Evolutionary conservation across 2,329 filamentous ascomycete genomes (phyloP), one percentile per base, ranked within the genome.

Genomic region (Aspergillus spinulosporus): DNA sequence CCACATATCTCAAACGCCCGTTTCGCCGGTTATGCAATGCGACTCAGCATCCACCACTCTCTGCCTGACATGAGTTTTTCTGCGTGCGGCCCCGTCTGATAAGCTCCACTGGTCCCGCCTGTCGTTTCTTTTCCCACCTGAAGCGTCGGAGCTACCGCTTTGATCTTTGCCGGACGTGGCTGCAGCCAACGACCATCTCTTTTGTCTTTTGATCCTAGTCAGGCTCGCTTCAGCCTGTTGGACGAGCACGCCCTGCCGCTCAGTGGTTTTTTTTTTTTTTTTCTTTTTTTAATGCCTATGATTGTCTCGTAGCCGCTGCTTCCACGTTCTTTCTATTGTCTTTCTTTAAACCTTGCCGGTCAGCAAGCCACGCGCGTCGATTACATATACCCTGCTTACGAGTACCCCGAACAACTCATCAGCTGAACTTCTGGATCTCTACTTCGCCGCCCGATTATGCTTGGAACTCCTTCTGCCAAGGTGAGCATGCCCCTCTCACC

Each of bases 1-100:
- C 29, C n/a, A 26, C 49, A 46, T 52, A 57, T 57, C 55, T 57
- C 55, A 57, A 57, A 57, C 55, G 45, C 51, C 51, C 46, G 45
- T 51, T 44, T 48, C 53, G 43, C 44, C 47, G 47, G 47, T 28
- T 47, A 51, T 56, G 54, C 48, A 52, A 6, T 32, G 12, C 29
- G 36, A 52, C 15, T 40, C 36, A 39, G 49, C 45, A 11, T 51
- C 54, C 42, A 51, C 54, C 54, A 51, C 26, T 57, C 44, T 31
- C 37, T 56, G 42, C 42, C 43, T 56, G 31, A 43, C 45, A 48
- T 29, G 34, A 29, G 36, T 28, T 36, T 32, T 11, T 37, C 43
- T 46, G 42, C 42, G 36, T 40, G 34, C 40, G 32, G 12, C 54
- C 54, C 48, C 40, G 37, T 57, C 46, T 57, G 55, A 57, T 49